These are phyloP conservation scores for Heimioporus sp. DNA, from an alignment of 768 basidiomycete species.

Conservation along the genomic window DNA sequence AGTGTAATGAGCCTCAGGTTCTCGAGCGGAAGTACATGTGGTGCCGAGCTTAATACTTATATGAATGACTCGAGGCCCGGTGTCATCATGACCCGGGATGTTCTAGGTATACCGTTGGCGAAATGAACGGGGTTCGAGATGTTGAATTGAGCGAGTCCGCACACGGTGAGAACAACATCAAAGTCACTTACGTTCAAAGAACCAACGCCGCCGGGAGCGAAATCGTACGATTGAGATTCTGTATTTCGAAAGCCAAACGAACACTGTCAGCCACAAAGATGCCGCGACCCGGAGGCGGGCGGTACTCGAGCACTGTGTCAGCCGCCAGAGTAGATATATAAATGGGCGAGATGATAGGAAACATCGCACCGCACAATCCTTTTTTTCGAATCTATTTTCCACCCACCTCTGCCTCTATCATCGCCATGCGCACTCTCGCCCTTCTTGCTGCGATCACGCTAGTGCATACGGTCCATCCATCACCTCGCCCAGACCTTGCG, in stretches of 20 bases:
- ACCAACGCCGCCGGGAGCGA: background rate
- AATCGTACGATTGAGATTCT: background rate
- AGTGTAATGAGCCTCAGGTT: no score
- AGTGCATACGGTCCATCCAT: constrained; percentile 16
- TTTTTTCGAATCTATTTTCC: background rate
- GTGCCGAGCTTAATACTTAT: no score
- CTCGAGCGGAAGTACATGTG: no score
- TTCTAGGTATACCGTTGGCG: no score
- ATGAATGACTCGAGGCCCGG: no score
- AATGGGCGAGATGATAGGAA: background rate
- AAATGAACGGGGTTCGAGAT: no score
- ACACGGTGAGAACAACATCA: no score
- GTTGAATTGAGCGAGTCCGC: no score
- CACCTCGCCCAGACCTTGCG: constrained; percentile 25
- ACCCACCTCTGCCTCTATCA: constrained; percentile 13
- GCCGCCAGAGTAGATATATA: constrained; percentile 21
- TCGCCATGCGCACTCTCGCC: constrained; percentile 25
- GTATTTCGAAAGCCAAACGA: background rate
- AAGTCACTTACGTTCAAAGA: no score
- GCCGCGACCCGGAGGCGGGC: background rate
- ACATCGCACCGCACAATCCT: constrained; percentile 1
- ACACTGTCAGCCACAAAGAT: constrained; percentile 18
- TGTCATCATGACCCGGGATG: no score
- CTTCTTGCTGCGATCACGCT: constrained; percentile 26
- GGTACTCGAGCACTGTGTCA: constrained; percentile 10